phyloP scores from a whole-genome alignment of 768 basidiomycete species.

The Gyrodon lividus region DNA sequence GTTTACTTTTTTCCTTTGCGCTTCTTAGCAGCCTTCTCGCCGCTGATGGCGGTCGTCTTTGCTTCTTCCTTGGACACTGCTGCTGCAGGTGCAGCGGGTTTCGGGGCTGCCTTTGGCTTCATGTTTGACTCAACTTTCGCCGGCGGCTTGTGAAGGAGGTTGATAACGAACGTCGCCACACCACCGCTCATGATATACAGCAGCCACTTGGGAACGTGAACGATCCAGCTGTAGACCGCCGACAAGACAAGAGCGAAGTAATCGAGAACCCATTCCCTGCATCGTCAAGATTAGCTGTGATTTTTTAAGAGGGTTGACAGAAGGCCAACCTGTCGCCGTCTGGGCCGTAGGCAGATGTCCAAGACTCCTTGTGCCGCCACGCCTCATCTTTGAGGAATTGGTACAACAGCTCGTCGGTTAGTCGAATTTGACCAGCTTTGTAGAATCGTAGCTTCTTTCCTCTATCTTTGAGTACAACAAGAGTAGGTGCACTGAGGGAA shows the following conservation, averaged over 20 bases:
- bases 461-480: conserved; percentile 69
- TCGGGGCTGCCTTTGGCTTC: conserved; percentile 1
- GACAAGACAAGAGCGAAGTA: conserved; percentile 50
- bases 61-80: conserved; percentile 7
- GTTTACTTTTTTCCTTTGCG: conserved; percentile 29
- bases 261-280: conserved; percentile 69
- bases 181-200: conserved; percentile 65
- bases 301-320: neutral
- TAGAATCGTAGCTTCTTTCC: conserved; percentile 84
- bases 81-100: neutral
- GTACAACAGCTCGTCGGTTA: conserved; percentile 59
- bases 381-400: conserved; percentile 63
- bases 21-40: conserved; percentile 24
- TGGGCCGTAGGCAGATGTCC: conserved; percentile 69
- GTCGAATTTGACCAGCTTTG: conserved; percentile 57
- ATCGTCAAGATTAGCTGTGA: conserved; percentile 7
- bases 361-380: conserved; percentile 64
- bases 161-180: conserved; percentile 64
- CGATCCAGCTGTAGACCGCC: conserved; percentile 49
- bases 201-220: conserved; percentile 68
- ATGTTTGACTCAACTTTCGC: conserved; percentile 4
- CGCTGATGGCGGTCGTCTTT: conserved; percentile 14
- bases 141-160: conserved; percentile 52
- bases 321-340: conserved; percentile 66
- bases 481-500: conserved; percentile 62